These are phyloP conservation scores for Dothiorella sarmentorum DNA, from an alignment of 2,329 filamentous ascomycete species.

Conservation along the genomic window DNA sequence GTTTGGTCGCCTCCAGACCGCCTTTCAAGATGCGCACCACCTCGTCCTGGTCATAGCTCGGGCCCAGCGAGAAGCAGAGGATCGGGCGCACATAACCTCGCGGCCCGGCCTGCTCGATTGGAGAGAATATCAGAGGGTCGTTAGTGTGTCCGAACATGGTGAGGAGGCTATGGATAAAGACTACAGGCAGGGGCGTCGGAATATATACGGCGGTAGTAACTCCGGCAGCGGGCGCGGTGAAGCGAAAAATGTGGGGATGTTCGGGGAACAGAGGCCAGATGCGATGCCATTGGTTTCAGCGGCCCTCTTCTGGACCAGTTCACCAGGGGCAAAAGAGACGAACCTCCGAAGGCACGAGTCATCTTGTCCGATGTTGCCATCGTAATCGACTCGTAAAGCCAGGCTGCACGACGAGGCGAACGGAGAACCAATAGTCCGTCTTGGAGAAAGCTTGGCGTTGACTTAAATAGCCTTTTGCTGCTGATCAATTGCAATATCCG, in stretches of 20 bases:
- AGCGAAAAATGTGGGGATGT: constrained; percentile 11
- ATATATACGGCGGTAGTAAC: background rate
- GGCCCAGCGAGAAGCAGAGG: background rate
- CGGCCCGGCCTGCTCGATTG: background rate
- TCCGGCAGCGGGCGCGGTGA: constrained; percentile 6
- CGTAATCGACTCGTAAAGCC: no score
- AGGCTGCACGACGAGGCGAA: no score
- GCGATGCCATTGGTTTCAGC: background rate
- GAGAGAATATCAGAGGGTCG: background rate
- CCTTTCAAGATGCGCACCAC: background rate
- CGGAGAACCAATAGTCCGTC: no score
- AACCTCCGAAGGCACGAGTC: background rate
- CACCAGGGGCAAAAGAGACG: constrained; percentile 4
- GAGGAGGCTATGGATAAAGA: background rate
- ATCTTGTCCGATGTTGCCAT: no score
- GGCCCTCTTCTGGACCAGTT: background rate
- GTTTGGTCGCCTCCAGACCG: background rate
- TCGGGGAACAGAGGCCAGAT: background rate
- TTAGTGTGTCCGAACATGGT: constrained; percentile 8
- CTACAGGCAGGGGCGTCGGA: background rate
- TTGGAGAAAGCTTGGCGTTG: no score
- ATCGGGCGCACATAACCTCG: constrained; percentile 3
- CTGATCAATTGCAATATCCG: no score
- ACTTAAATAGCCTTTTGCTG: no score
- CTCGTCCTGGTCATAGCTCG: background rate